Base-by-base conservation (phyloP, 2,329 filamentous ascomycete species). In the Hymenoscyphus infarciens region DNA sequence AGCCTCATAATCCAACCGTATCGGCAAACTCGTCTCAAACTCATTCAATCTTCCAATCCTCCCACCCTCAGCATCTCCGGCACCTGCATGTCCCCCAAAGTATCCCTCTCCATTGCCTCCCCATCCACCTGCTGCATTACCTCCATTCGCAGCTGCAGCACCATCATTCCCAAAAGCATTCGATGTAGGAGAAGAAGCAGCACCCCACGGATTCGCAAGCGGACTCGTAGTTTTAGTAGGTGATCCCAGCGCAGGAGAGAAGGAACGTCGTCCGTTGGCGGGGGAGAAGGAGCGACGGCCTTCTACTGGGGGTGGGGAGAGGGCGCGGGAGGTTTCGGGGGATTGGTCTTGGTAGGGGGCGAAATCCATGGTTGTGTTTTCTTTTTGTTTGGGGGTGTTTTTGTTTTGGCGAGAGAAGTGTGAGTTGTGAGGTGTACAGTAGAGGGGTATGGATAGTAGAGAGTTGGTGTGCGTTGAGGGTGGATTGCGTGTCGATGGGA, bases 331-430 rank as follows among this genome's bases (percentile, higher is more conserved):
- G 70, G 89, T 83, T 79, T 98, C 93, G 10, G 95, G 95, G 16
- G 90, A 89, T 57, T 89, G 89, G 76, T 94, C 94, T 80, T 98
- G 95, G 79, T 98, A 99, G 42, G 95, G 95, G 55, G 95, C 95
- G 76, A 98, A 99, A 80, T 97, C 91, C 90, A 95, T 95, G 61
- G 71, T 79, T 19, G 49, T 16, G 5, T 54, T 29, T 29, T 29
- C 1, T 1, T 22, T 49, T 49, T 10, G 42, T 25, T 11, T 49
- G 2, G 8, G 7, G n/a, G n/a, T n/a, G n/a, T n/a, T n/a, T n/a
- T 11, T 49, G 1, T 49, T 49, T 49, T 25, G 19, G 39, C 6
- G 39, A 8, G n/a, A 19, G n/a, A 19, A 1, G 10, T 11, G 42
- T 19, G 6, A 11, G n/a, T 22, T 19, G n/a, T 25, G n/a, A 10